These are phyloP conservation scores for Fomitopsis palustris DNA, from an alignment of 1,284 basidiomycete species.

Conservation along the genomic window DNA sequence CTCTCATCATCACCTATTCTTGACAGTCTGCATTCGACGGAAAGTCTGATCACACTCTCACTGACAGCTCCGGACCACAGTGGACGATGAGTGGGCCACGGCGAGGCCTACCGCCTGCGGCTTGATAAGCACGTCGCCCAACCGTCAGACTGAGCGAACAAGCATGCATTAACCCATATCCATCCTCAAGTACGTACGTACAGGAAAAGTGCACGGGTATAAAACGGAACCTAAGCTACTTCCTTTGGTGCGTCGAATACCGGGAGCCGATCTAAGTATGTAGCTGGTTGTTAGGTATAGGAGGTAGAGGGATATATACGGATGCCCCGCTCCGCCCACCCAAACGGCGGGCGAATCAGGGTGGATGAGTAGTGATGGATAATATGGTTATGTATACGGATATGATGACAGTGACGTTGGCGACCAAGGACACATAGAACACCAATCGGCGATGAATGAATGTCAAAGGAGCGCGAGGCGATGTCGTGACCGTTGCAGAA, in stretches of 20 bases:
- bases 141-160: neutral
- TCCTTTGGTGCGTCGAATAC: neutral
- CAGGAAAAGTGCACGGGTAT: neutral
- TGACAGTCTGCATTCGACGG: neutral
- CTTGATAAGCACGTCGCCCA: neutral
- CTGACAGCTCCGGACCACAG: neutral
- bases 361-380: neutral
- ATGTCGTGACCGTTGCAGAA: neutral
- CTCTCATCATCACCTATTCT: neutral
- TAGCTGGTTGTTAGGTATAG: neutral
- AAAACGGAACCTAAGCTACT: neutral
- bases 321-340: neutral
- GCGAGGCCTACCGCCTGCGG: neutral
- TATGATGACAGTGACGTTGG: neutral
- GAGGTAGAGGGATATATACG: neutral
- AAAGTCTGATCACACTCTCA: neutral
- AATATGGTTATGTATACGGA: neutral
- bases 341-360: neutral
- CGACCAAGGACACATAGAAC: neutral
- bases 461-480: neutral
- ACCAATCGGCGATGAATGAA: constrained; percentile 1
- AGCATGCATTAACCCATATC: constrained; percentile 1
- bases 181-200: constrained; percentile 2
- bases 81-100: neutral
- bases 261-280: neutral